Evolutionary conservation across 257 asterid species (phyloP).

Genomic region (Nicotiana undulata): DNA sequence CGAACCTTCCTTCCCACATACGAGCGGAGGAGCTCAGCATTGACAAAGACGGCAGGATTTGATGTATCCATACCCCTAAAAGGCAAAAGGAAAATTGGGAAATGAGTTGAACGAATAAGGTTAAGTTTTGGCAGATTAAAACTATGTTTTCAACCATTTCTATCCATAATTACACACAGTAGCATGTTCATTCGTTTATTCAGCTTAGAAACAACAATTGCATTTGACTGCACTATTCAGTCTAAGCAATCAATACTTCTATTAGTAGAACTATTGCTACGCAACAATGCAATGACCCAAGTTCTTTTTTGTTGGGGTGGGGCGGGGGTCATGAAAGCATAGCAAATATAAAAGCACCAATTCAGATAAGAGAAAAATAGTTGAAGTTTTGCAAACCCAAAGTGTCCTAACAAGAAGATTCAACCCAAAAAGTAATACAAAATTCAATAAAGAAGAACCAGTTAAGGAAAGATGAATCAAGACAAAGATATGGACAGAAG

Average conservation of each 20-base stretch:
- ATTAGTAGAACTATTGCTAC: background rate
- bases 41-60: slow-evolving; percentile 77
- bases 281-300: background rate
- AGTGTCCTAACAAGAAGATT: background rate
- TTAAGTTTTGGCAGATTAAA: background rate
- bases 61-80: slow-evolving; percentile 62
- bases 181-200: background rate
- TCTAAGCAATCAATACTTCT: background rate
- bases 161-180: background rate
- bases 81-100: background rate
- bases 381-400: background rate
- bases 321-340: background rate
- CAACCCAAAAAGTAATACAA: background rate
- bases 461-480: background rate
- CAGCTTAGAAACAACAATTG: background rate
- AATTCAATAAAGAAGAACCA: background rate
- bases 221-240: background rate
- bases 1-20: slow-evolving; percentile 70
- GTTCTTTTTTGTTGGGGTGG: too few species aligned
- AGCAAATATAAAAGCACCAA: background rate
- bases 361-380: background rate
- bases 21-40: slow-evolving; percentile 61
- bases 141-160: background rate
- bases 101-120: background rate
- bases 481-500: background rate